Evolutionary conservation across 495 filamentous ascomycete genomes (phyloP), one percentile per base, ranked within the genome.

Genomic region (Hypoxylon rickii): DNA sequence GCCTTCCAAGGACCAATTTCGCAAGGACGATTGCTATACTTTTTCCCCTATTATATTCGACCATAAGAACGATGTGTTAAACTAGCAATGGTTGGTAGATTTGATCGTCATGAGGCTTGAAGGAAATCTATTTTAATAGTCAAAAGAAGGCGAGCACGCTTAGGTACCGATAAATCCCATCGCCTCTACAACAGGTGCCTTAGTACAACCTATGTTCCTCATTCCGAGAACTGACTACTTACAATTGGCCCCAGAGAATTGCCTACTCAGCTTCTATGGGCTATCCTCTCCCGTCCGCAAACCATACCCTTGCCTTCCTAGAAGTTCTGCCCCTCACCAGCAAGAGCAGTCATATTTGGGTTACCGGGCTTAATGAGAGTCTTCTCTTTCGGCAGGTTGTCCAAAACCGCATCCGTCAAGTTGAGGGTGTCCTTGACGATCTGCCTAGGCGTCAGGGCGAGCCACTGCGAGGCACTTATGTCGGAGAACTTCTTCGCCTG

Each of bases 401-500:
- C 72, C n/a, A 88, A 61, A 0, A 83, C 79, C 13, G 63, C 66
- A 17, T 85, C 76, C 2, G 79, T 76, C 47, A 88, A 43, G 32
- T 82, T 75, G 51, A 89, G 67, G 0, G 83, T 86, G 59, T 89
- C 85, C 34, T 78, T 73, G 17, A 88, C 72, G n/a, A 88, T 76
- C 63, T 87, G 84, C 17, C 72, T 74, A 0, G 85, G 83, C 3
- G 83, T 87, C 16, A 86, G 74, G 0, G 78, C 86, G 17, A 89
- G 72, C 86, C 79, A 81, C 67, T 89, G 86, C 3, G 82, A 79
- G 13, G 87, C 77, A 16, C 81, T 80, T 40, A 88, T 73, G 61
- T 88, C 85, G 74, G 61, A 51, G 49, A 90, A 91, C 58, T 81
- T 74, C 47, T 78, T 72, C 0, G 86, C 85, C 61, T 87, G 80